Percentiles rank a stretch among this genome's conserved stretches.
These are phyloP conservation scores for Ophryocystis elektroscirrha DNA, from an alignment of 169 alveolate genomes.

Conservation along the genomic window DNA sequence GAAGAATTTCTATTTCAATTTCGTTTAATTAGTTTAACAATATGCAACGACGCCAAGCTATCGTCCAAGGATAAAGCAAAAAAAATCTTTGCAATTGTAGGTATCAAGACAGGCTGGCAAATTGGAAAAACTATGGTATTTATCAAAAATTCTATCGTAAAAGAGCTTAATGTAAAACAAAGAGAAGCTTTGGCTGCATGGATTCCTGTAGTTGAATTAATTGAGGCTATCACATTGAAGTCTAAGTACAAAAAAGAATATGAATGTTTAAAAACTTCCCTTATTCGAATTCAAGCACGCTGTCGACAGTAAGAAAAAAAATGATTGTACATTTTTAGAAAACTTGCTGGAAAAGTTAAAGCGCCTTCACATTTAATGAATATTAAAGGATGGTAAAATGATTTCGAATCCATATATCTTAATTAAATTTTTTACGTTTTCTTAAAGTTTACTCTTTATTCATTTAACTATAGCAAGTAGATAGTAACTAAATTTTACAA, in stretches of 20 bases:
- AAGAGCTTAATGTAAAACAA: conserved; percentile 42
- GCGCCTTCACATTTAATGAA: background rate
- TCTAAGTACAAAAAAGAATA: conserved; percentile 24
- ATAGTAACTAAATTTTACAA: too few relatives aligned
- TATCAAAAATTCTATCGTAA: conserved; percentile 48
- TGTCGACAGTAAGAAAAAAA: conserved; percentile 23
- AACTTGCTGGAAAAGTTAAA: background rate
- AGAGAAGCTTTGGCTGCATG: conserved; percentile 47
- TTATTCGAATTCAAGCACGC: conserved; percentile 60
- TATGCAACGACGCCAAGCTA: too few relatives aligned
- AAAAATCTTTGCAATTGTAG: conserved; percentile 22
- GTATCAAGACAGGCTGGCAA: conserved; percentile 17
- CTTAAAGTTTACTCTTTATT: background rate
- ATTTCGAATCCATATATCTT: background rate
- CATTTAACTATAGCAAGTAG: too few relatives aligned
- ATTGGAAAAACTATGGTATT: conserved; percentile 61
- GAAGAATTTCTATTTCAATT: conserved; percentile 41
- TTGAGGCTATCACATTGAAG: conserved; percentile 41
- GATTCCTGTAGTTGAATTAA: conserved; percentile 44
- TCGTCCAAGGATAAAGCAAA: conserved; percentile 35
- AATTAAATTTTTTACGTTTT: background rate
- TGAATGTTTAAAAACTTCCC: conserved; percentile 26
- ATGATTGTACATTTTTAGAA: background rate
- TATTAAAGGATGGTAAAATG: background rate
- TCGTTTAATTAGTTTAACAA: conserved; percentile 31